Conservation (phyloP, 2,329 filamentous ascomycete genomes). For the Grosmannia huntii region DNA sequence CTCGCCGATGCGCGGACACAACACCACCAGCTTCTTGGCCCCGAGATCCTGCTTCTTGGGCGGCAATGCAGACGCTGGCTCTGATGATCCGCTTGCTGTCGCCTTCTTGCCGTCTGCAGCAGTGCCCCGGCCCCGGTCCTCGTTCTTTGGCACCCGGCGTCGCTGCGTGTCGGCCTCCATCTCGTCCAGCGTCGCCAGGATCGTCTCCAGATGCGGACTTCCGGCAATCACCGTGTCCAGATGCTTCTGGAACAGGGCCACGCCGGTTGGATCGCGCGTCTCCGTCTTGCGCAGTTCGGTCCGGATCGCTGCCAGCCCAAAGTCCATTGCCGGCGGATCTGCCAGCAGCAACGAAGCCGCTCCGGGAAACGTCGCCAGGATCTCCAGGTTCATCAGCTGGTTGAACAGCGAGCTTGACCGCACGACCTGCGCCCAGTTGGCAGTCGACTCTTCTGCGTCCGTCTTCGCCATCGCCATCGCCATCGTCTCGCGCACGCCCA, state of each 20-base stretch:
- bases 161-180: conserved; percentile 9
- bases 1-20: conserved; percentile 14
- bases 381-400: conserved; percentile 11
- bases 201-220: conserved; percentile 10
- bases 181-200: conserved; percentile 9
- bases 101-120: background rate
- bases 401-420: conserved; percentile 11
- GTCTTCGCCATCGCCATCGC: background rate
- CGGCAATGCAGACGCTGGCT: too few relatives aligned
- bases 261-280: conserved; percentile 7
- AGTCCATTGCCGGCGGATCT: conserved; percentile 47
- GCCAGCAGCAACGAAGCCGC: conserved; percentile 40
- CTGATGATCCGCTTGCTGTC: too few relatives aligned
- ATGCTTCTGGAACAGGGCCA: conserved; percentile 10
- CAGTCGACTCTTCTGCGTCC: background rate
- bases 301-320: conserved; percentile 52
- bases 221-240: conserved; percentile 9
- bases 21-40: conserved; percentile 14
- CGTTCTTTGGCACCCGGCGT: conserved; percentile 3
- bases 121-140: background rate
- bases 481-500: conserved; percentile 2
- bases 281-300: conserved; percentile 8
- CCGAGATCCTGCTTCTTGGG: background rate
- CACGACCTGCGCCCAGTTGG: conserved; percentile 12
- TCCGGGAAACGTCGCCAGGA: conserved; percentile 13